A percentile compares a stretch with the other conserved stretches of the same genome.
These are phyloP conservation scores for Epichloe sylvatica DNA, from an alignment of 2,329 filamentous ascomycete species.

Conservation along the genomic window DNA sequence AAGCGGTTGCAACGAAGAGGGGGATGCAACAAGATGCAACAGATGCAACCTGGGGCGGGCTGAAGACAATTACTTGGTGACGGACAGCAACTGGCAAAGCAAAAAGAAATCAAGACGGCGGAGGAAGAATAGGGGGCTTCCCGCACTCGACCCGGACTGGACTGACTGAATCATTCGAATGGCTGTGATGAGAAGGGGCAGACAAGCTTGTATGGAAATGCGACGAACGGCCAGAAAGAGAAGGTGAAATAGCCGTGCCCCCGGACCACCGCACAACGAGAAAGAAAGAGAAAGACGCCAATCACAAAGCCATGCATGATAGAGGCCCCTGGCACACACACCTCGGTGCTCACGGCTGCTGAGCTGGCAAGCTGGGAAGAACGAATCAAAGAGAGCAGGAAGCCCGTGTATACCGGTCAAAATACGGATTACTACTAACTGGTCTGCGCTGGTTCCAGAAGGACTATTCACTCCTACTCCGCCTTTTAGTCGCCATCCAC, in stretches of 20 bases:
- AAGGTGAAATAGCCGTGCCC: constrained; percentile 5
- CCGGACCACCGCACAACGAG: constrained; percentile 5
- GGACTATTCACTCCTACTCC: not conserved
- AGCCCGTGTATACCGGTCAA: not conserved
- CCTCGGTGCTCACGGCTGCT: not conserved
- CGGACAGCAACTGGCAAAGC: not conserved
- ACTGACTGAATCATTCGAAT: not conserved
- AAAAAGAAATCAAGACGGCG: not conserved
- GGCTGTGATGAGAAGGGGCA: constrained; percentile 1
- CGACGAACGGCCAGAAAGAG: constrained; percentile 6
- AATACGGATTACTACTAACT: not conserved
- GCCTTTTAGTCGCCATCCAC: not conserved
- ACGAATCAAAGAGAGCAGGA: not conserved
- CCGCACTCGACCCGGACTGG: not conserved
- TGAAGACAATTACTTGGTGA: not conserved
- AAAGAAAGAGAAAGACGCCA: constrained; percentile 1
- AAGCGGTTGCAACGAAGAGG: constrained; percentile 3
- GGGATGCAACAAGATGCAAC: not conserved
- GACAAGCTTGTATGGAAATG: constrained; percentile 3
- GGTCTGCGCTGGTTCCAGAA: constrained; percentile 5
- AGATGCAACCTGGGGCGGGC: constrained; percentile 4
- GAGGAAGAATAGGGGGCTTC: not conserved
- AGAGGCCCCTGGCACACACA: constrained; percentile 1
- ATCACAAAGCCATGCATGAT: constrained; percentile 3
- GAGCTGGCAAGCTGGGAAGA: not conserved